Percentiles rank a stretch among this genome's conserved stretches.
Conservation (phyloP, 2,329 filamentous ascomycete species). For the Rhexocercosporidium sp. region DNA sequence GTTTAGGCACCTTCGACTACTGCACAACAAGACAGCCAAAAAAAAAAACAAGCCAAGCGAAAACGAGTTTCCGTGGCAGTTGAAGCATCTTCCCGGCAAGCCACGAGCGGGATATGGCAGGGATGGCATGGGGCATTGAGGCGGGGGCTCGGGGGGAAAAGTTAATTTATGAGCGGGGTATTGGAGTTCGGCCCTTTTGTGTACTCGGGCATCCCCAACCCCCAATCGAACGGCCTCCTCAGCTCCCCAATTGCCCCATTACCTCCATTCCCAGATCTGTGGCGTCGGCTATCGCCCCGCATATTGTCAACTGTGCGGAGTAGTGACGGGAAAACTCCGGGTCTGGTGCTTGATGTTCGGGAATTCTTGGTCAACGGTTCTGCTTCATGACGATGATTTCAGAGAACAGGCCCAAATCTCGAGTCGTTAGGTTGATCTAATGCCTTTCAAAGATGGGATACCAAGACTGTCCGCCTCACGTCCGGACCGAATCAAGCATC, state of each 20-base stretch:
- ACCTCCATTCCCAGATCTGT: slow-evolving; percentile 10
- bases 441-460: slow-evolving; percentile 7
- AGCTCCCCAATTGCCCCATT: slow-evolving; percentile 6
- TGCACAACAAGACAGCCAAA: no score
- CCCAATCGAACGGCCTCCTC: not conserved
- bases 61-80: not conserved
- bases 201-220: not conserved
- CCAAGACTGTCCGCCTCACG: not conserved
- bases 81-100: slow-evolving; percentile 3
- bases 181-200: slow-evolving; percentile 12
- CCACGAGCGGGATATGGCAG: slow-evolving; percentile 7
- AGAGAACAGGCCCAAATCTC: not conserved
- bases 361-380: not conserved
- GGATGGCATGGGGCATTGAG: no score
- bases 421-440: not conserved
- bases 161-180: slow-evolving; percentile 5
- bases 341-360: not conserved
- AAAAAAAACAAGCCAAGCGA: not conserved
- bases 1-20: not conserved
- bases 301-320: slow-evolving; percentile 24
- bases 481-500: not conserved
- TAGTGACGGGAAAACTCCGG: slow-evolving; percentile 14
- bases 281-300: slow-evolving; percentile 15
- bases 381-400: not conserved
- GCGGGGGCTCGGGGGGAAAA: not conserved